These are phyloP conservation scores for Crithidia fasciculata DNA, from an alignment of 208 protist species.

Conservation along the genomic window DNA sequence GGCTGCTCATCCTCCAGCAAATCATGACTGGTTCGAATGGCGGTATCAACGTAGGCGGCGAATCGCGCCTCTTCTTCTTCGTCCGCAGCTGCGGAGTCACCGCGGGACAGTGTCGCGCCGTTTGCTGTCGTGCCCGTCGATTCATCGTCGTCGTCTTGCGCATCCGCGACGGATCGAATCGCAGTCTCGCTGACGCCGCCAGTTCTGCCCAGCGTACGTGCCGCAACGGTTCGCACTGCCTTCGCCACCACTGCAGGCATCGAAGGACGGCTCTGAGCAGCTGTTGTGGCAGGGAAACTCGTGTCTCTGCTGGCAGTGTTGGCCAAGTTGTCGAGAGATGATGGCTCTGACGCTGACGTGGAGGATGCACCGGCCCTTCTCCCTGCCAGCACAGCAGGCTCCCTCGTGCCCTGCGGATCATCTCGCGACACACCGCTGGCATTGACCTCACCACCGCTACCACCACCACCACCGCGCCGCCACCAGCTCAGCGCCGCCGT, in stretches of 20 bases:
- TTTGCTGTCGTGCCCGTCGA: no score
- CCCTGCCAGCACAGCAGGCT: no score
- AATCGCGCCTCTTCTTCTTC: constrained; percentile 23
- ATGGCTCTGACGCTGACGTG: no score
- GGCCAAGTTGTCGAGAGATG: no score
- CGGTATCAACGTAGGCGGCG: constrained; percentile 41
- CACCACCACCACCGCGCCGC: constrained; percentile 2
- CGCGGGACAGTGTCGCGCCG: no score
- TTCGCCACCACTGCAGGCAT: neutral
- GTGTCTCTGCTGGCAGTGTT: no score
- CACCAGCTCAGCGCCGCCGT: constrained; percentile 19
- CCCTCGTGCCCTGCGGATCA: no score
- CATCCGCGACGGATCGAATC: no score
- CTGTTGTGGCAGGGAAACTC: neutral
- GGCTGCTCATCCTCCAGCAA: constrained; percentile 41
- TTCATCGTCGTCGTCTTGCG: no score
- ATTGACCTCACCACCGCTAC: neutral
- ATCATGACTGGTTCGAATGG: constrained; percentile 43
- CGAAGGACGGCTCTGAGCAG: no score
- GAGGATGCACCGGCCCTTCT: no score
- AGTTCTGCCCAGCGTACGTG: neutral
- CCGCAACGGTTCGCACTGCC: neutral
- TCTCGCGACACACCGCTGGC: neutral
- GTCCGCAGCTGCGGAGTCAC: neutral
- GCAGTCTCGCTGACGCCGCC: neutral